Evolutionary conservation across 2,329 filamentous ascomycete species (phyloP), one percentile per base, ranked within the genome.

Genomic region (Pseudohalonectria lignicola): DNA sequence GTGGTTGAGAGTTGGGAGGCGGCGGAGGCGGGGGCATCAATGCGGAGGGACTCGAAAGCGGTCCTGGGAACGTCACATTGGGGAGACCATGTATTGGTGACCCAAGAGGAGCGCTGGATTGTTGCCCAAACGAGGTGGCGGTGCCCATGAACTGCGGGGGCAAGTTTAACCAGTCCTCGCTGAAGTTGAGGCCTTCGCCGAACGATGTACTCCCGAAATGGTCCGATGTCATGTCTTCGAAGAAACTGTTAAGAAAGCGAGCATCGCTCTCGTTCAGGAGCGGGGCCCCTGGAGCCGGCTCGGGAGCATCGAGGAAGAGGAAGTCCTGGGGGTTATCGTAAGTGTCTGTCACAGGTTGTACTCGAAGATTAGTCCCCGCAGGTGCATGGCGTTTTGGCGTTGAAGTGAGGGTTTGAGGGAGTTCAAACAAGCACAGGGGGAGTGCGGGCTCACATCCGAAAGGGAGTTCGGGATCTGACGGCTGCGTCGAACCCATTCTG

Each of bases 141-240:
- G 78, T 75, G 36, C 78, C 78, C 60, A 83, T 72, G 45, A 82
- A 76, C 35, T 68, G 68, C 2, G 78, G 78, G 5, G 78, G 79
- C 16, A 81, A 60, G 41, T 76, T 72, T 34, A 65, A 55, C 73
- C 72, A 78, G 39, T 62, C 59, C 30, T 69, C 66, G 48, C 54
- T 68, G 47, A 63, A 69, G 45, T 63, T 62, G 28, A 67, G 60
- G 9, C 67, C 64, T 47, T 73, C 69, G 32, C 67, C 67, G 43
- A 69, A 73, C 5, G 66, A 66, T 25, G 63, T 57, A 42, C 61
- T 60, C 40, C 62, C 63, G 48, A 66, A 71, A 25, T 69, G 61
- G 43, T 72, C 63, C 5, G 69, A 62, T 36, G 61, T 64, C 40
- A 79, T 62, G 39, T 66, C 63, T 39, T 71, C 64, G 51, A 79